Evolutionary conservation across 768 basidiomycete genomes (phyloP).

Genomic region (Mycena haematopus): DNA sequence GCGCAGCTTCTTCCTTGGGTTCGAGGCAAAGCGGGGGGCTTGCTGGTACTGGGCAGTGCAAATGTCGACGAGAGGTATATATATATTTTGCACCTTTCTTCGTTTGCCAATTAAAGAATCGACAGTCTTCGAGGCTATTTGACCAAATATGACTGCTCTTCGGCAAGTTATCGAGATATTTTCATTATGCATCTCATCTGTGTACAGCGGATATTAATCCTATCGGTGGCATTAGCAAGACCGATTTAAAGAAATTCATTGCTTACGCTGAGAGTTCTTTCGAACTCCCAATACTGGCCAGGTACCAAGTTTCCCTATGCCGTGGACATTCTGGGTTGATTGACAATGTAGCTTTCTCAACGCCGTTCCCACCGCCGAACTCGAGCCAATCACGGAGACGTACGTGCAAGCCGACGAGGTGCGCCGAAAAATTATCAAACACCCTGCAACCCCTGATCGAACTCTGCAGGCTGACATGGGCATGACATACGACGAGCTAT

Average conservation of each 20-base stretch:
- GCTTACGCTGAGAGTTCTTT: slow-evolving; percentile 80
- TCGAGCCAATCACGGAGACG: slow-evolving; percentile 92
- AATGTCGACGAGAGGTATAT: slow-evolving; percentile 97
- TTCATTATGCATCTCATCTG: background rate
- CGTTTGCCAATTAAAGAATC: background rate
- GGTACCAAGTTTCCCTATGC: slow-evolving; percentile 49
- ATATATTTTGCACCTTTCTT: background rate
- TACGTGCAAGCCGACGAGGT: slow-evolving; percentile 98
- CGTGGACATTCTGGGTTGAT: background rate
- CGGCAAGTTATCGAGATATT: slow-evolving; percentile 47
- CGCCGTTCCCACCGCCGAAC: slow-evolving; percentile 93
- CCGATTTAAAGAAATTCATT: slow-evolving; percentile 96
- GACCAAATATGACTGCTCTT: slow-evolving; percentile 98
- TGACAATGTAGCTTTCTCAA: slow-evolving; percentile 74
- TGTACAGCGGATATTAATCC: slow-evolving; percentile 92
- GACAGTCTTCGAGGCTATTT: slow-evolving; percentile 90
- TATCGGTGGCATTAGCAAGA: slow-evolving; percentile 97
- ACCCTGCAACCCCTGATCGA: slow-evolving; percentile 13
- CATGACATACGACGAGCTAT: slow-evolving; percentile 98
- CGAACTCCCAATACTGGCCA: slow-evolving; percentile 81
- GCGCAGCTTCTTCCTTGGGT: slow-evolving; percentile 95
- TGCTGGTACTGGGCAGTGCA: slow-evolving; percentile 96
- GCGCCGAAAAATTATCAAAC: slow-evolving; percentile 22
- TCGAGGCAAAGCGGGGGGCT: slow-evolving; percentile 79
- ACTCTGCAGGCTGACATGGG: slow-evolving; percentile 89